Conservation (phyloP, 2,329 filamentous ascomycete genomes). For the Trichoderma harzianum region DNA sequence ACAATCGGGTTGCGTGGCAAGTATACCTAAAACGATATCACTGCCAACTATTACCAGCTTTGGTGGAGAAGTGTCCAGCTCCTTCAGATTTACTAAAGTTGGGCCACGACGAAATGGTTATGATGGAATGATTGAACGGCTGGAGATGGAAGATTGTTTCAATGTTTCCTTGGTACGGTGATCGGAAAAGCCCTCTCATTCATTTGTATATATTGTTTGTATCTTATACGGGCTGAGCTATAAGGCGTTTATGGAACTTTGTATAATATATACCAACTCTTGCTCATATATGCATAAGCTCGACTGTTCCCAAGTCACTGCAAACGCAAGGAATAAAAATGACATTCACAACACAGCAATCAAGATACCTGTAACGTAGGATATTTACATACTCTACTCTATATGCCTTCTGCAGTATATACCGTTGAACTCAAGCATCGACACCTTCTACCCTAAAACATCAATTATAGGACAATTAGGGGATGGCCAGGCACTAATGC, state of each 20-base stretch:
- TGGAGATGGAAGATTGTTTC: background rate
- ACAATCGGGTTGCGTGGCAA: background rate
- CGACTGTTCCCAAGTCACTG: background rate
- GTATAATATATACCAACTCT: background rate
- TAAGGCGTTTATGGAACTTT: background rate
- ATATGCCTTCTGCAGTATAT: background rate
- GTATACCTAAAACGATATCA: background rate
- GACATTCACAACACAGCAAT: background rate
- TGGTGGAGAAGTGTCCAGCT: background rate
- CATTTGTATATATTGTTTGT: background rate
- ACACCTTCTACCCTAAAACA: background rate
- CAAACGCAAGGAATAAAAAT: background rate
- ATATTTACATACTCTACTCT: background rate
- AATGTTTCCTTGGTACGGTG: background rate
- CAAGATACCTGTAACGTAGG: too few relatives aligned
- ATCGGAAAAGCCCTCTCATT: background rate
- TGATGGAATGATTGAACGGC: background rate
- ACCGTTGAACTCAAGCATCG: too few relatives aligned
- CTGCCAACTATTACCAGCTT: background rate
- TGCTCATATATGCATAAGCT: background rate
- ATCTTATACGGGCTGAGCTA: background rate
- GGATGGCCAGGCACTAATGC: conserved; percentile 3
- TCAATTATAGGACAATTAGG: background rate
- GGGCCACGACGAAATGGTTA: background rate
- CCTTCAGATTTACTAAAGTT: background rate